Conservation (phyloP, 2,329 filamentous ascomycete genomes). For the Phialemoniopsis sp. region DNA sequence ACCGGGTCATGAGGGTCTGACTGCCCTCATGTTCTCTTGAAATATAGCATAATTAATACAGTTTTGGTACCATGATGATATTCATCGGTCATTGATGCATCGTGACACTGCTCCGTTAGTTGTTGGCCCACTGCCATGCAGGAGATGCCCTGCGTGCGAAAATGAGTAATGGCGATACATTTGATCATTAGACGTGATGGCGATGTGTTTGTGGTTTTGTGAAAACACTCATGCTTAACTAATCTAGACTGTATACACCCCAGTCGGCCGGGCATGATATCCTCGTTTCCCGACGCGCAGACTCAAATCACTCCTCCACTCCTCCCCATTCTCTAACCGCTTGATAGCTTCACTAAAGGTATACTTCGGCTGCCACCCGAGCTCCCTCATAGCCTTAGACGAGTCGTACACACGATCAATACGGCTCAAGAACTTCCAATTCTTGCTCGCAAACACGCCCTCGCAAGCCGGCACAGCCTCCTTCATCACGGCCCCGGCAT, state of each 20-base stretch:
- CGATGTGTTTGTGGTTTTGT: too few relatives aligned
- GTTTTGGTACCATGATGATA: too few relatives aligned
- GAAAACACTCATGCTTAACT: too few relatives aligned
- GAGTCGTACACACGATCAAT: slow-evolving; percentile 43
- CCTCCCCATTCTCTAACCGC: slow-evolving; percentile 24
- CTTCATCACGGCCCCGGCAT: slow-evolving; percentile 23
- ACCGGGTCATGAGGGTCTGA: too few relatives aligned
- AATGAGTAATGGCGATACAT: too few relatives aligned
- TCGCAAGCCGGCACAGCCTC: slow-evolving; percentile 17
- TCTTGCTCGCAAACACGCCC: slow-evolving; percentile 21
- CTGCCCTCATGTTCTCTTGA: too few relatives aligned
- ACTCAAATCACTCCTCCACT: slow-evolving; percentile 33
- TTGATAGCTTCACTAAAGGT: slow-evolving; percentile 31
- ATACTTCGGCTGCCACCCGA: slow-evolving; percentile 36
- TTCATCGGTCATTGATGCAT: too few relatives aligned
- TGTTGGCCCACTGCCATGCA: too few relatives aligned
- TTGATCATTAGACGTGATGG: too few relatives aligned
- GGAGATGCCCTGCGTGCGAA: too few relatives aligned
- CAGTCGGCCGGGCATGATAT: slow-evolving; percentile 36
- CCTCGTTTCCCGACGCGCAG: slow-evolving; percentile 34
- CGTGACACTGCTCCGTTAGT: too few relatives aligned
- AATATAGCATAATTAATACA: too few relatives aligned
- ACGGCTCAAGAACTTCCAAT: slow-evolving; percentile 30
- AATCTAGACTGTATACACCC: slow-evolving; percentile 33
- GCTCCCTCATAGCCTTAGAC: slow-evolving; percentile 29